Evolutionary conservation across 2,329 filamentous ascomycete species (phyloP), one percentile per base, ranked within the genome.

Genomic region (Fonsecaea nubica): DNA sequence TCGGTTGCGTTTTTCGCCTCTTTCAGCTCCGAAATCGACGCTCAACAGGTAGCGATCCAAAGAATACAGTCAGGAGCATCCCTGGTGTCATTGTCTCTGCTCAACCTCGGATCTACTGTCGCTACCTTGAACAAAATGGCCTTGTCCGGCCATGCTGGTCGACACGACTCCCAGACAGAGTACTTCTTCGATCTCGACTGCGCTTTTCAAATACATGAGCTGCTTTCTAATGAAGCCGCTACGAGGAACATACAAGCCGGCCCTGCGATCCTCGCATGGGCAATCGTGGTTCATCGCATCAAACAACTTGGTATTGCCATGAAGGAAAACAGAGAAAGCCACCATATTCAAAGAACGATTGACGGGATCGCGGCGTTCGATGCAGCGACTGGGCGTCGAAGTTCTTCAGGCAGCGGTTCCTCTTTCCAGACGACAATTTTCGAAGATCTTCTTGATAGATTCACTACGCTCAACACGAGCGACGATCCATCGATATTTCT

Each of bases 261-360:
- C 63, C 92, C 92, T 1, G 87, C 91, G 18, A 85, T 92, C 21
- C 91, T 96, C 71, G 87, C 91, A 2, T 98, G 93, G 93, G 88
- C 89, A 3, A 82, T 94, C 56, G 86, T 97, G 32, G 82, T 93
- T 9, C 86, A 90, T 73, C 84, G 86, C 32, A 87, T 95, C 80
- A 87, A 87, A 71, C 80, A 87, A 50, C 86, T 86, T 12, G 90
- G 88, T 70, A 83, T 86, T 64, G 83, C 82, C 58, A 83, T 89
- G 54, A 87, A 86, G 45, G 88, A 90, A 74, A 74, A 71, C n/a
- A 76, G 80, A 62, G 80, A 83, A 65, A 68, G 78, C 58, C 77
- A 79, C 53, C 79, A 82, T 62, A 78, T 78, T 9, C 75, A 80
- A 36, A 78, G 72, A 67, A 78, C 79, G 50, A 75, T 79, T 32